These are phyloP conservation scores for Erysimum cheiri DNA, from an alignment of 441 rosid genomes.

Conservation along the genomic window DNA sequence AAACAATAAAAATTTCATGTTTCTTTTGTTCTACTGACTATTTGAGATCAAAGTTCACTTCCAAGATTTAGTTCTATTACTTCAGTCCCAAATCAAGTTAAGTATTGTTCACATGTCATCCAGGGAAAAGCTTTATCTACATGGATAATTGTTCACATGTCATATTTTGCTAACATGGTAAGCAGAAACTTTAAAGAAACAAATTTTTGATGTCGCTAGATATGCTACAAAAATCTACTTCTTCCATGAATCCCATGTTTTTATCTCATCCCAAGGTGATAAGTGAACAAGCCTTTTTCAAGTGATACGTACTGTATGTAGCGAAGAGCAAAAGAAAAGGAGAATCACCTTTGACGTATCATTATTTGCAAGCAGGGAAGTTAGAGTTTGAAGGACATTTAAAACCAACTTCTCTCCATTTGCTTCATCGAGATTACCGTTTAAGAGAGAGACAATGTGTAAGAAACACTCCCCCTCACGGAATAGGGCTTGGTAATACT, in stretches of 20 bases:
- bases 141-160: no score
- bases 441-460: constrained; percentile 91
- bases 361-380: constrained; percentile 83
- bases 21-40: constrained; percentile 22
- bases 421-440: constrained; percentile 83
- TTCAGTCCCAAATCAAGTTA: constrained; percentile 25
- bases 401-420: constrained; percentile 88
- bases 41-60: constrained; percentile 27
- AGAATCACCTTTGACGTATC: constrained; percentile 86
- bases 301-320: constrained; percentile 13
- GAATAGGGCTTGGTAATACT: constrained; percentile 93
- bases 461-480: constrained; percentile 97
- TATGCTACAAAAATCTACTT: constrained; percentile 7
- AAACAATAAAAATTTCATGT: background rate
- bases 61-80: constrained; percentile 19
- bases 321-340: constrained; percentile 32
- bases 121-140: constrained; percentile 14
- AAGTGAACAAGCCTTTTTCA: constrained; percentile 15
- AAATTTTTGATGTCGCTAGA: background rate
- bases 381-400: constrained; percentile 90
- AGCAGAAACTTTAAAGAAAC: background rate
- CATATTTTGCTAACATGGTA: constrained; percentile 7
- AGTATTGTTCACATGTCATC: constrained; percentile 10
- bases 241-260: constrained; percentile 10
- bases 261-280: constrained; percentile 16